phyloP scores from a whole-genome alignment of 805 yeast genomes.

The Metschnikowia aberdeeniae region DNA sequence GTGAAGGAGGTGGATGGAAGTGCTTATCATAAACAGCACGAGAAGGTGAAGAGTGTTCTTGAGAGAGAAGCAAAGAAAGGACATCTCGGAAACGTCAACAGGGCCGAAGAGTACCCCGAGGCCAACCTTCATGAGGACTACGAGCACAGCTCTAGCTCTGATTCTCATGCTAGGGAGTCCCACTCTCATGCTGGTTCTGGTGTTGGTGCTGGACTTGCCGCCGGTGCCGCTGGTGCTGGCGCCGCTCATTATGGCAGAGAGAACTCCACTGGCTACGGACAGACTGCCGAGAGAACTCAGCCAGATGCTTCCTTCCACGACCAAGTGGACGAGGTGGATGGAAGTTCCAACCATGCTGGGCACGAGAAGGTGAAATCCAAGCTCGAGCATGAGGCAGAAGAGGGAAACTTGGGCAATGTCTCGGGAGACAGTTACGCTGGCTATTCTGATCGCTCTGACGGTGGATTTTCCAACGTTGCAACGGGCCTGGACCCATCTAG shows the following conservation, averaged over 20 bases:
- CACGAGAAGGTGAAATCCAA: slow-evolving; percentile 9
- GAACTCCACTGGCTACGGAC: not conserved
- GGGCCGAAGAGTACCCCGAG: not conserved
- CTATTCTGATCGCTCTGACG: too few species aligned
- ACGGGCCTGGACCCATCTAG: not conserved
- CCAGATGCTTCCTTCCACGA: slow-evolving; percentile 11
- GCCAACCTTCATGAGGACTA: not conserved
- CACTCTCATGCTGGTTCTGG: not conserved
- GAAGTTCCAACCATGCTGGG: slow-evolving; percentile 6
- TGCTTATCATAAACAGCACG: slow-evolving; percentile 5
- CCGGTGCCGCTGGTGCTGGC: slow-evolving; percentile 9
- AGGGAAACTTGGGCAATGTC: slow-evolving; percentile 10
- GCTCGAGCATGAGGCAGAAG: slow-evolving; percentile 9
- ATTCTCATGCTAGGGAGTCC: too few species aligned
- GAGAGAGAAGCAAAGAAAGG: slow-evolving; percentile 2
- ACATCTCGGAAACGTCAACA: slow-evolving; percentile 1
- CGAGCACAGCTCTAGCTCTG: not conserved
- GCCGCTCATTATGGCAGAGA: not conserved
- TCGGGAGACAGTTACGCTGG: not conserved
- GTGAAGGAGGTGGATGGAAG: slow-evolving; percentile 3
- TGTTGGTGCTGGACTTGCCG: not conserved
- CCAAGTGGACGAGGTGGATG: slow-evolving; percentile 8
- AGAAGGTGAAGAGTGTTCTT: slow-evolving; percentile 3
- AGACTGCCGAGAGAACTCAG: not conserved
- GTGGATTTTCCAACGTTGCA: not conserved